Conservation (phyloP, 2,329 filamentous ascomycete genomes). For the Phaeosphaeriaceae sp. region DNA sequence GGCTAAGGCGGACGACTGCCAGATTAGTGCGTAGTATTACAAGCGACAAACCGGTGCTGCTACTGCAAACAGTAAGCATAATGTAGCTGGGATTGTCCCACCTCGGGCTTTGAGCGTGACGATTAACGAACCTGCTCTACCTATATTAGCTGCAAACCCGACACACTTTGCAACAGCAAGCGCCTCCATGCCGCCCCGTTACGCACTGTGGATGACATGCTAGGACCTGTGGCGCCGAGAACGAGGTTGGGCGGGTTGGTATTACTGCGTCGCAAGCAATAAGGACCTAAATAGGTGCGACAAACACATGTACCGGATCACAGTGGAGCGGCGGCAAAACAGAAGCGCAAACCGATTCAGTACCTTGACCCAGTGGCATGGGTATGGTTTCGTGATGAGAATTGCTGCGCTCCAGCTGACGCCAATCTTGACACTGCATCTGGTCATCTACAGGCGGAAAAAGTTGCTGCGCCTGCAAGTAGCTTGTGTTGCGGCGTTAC, state of each 20-base stretch:
- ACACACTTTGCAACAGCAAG: conserved; percentile 23
- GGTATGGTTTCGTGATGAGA: neutral
- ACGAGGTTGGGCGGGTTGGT: conserved; percentile 5
- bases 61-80: conserved; percentile 33
- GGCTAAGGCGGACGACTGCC: conserved; percentile 27
- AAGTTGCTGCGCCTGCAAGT: neutral
- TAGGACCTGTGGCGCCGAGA: conserved; percentile 6
- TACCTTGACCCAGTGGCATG: conserved; percentile 13
- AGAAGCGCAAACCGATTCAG: conserved; percentile 21
- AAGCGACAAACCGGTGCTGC: conserved; percentile 30
- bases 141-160: conserved; percentile 30
- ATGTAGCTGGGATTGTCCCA: conserved; percentile 26
- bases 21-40: conserved; percentile 25
- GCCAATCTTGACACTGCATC: conserved; percentile 17
- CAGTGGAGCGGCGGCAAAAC: conserved; percentile 20
- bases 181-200: conserved; percentile 19
- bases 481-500: neutral
- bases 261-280: conserved; percentile 11
- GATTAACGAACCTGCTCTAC: conserved; percentile 22
- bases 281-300: conserved; percentile 22
- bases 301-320: conserved; percentile 15
- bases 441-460: conserved; percentile 1
- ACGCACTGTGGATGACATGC: conserved; percentile 14
- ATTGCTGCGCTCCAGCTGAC: conserved; percentile 14
- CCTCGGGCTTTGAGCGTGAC: conserved; percentile 20